phyloP scores from a whole-genome alignment of 2,329 filamentous ascomycete species.

The Sarocladium oryzae region DNA sequence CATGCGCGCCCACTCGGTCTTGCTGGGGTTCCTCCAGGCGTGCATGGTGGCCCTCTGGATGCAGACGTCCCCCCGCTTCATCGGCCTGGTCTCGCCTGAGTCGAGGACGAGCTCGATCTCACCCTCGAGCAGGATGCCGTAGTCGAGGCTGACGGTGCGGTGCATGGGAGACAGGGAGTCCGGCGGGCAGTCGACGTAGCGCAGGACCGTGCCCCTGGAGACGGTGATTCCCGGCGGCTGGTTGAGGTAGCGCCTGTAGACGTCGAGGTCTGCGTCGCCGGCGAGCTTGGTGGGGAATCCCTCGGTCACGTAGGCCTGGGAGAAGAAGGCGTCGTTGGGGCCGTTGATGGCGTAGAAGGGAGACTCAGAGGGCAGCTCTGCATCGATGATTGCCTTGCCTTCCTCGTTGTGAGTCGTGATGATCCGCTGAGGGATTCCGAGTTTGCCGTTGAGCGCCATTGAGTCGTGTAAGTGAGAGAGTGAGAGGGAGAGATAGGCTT shows the following conservation, averaged over 20 bases:
- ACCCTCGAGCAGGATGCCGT: constrained; percentile 48
- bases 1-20: constrained; percentile 40
- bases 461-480: not conserved
- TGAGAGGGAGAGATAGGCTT: too few relatives aligned
- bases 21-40: constrained; percentile 42
- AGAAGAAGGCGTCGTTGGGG: constrained; percentile 16
- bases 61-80: constrained; percentile 45
- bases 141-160: constrained; percentile 48
- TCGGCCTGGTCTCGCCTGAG: constrained; percentile 36
- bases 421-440: constrained; percentile 14
- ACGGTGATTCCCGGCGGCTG: constrained; percentile 22
- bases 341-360: constrained; percentile 17
- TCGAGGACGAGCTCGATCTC: constrained; percentile 46
- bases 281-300: constrained; percentile 17
- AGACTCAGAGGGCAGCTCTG: constrained; percentile 10
- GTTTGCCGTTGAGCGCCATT: constrained; percentile 16
- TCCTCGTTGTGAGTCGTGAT: constrained; percentile 21
- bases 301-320: constrained; percentile 20
- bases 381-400: constrained; percentile 19
- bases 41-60: constrained; percentile 53
- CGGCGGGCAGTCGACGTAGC: constrained; percentile 43
- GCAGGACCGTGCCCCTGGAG: constrained; percentile 34
- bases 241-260: constrained; percentile 17
- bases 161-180: constrained; percentile 22
- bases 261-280: constrained; percentile 16